Evolutionary conservation across 2,329 filamentous ascomycete genomes (phyloP).

Genomic region (Colletotrichum lentis): DNA sequence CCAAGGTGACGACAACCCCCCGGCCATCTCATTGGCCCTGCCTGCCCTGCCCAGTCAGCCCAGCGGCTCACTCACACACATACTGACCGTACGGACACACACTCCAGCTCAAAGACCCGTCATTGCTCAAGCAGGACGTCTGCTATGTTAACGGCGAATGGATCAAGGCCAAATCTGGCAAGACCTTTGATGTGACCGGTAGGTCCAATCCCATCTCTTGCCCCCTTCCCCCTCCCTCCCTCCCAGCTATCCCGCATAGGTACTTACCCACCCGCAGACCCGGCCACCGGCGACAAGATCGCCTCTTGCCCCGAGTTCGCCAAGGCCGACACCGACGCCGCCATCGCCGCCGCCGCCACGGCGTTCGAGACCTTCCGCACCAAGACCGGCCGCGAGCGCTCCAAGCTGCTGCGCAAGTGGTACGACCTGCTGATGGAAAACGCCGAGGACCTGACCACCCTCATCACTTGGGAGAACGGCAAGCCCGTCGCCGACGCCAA

Average conservation of each 20-base stretch:
- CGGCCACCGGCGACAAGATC: conserved; percentile 81
- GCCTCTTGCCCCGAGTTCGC: conserved; percentile 87
- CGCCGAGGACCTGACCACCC: conserved; percentile 78
- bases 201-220: conserved; percentile 38
- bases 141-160: conserved; percentile 94
- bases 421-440: conserved; percentile 83
- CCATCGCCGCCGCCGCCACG: conserved; percentile 82
- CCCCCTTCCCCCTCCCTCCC: conserved; percentile 19
- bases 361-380: conserved; percentile 77
- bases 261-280: conserved; percentile 63
- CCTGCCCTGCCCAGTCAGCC: not conserved
- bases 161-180: conserved; percentile 82
- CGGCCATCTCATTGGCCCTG: not conserved
- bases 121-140: conserved; percentile 82
- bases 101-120: conserved; percentile 75
- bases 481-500: conserved; percentile 81
- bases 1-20: conserved; percentile 48
- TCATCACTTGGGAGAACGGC: conserved; percentile 91
- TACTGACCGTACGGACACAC: conserved; percentile 1
- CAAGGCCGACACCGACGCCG: conserved; percentile 76
- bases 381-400: conserved; percentile 76
- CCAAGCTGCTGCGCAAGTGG: conserved; percentile 80
- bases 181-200: conserved; percentile 90
- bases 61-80: not conserved
- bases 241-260: not conserved